Base-by-base conservation (phyloP, 2,329 filamentous ascomycete species). In the Pestalotiopsis sp. region DNA sequence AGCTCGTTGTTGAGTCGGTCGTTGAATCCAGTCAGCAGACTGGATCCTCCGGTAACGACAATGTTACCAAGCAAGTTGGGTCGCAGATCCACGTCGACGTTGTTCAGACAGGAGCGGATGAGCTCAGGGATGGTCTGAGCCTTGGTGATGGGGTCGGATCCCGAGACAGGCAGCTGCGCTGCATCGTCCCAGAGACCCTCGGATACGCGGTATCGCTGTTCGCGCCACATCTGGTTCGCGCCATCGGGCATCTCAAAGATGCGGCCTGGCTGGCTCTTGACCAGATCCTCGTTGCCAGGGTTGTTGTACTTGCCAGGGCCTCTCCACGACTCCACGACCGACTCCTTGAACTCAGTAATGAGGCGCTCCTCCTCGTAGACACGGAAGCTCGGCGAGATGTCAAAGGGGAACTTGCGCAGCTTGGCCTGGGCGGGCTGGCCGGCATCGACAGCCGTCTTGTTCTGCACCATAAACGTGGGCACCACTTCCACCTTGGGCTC, bases 171-270 rank as follows among this genome's bases (percentile, higher is more conserved):
- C 66, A 93, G 89, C 3, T 93, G 92, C 49, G 92, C 92, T 66
- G 89, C 90, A 74, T 94, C 92, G 78, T 98, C 95, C 86, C 96
- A 99, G 79, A 99, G 88, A 57, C 93, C 93, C 82, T 99, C 96
- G 1, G 92, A 91, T 12, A 94, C 92, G 73, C 90, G 90, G 86
- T 92, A 98, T 64, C 96, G 91, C 80, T 98, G 95, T 68, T 91
- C 88, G 71, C 93, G 92, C 85, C 97, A 99, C 82, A 97, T 92
- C 80, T 97, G 93, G 84, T 98, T 99, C 83, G 92, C 95, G 64
- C 96, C 96, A 78, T 98, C 94, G 11, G 96, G 96, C 88, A 99
- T 96, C 84, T 99, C 96, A 76, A 98, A 99, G 12, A 96, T 92
- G 66, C 94, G 91, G 56, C 93, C 93, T 0, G 94, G 93, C 72